Conservation (phyloP, 1,284 basidiomycete genomes). For the Hemileia vastatrix region DNA sequence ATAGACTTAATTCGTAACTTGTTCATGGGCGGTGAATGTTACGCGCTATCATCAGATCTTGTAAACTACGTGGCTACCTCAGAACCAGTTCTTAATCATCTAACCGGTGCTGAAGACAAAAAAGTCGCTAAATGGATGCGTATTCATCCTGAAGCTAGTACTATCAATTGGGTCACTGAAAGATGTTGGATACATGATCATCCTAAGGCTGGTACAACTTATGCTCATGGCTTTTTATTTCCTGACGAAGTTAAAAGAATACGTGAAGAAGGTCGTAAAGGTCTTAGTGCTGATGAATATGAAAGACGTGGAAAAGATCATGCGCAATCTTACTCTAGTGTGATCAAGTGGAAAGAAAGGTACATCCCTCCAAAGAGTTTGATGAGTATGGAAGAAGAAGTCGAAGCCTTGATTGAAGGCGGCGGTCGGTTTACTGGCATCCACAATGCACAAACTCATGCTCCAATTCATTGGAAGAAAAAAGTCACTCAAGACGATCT, state of each 20-base stretch:
- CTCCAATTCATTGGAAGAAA: slow-evolving; percentile 36
- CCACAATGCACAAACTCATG: too few species aligned
- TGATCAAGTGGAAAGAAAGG: slow-evolving; percentile 70
- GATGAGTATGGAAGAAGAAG: slow-evolving; percentile 60
- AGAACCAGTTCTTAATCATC: slow-evolving; percentile 57
- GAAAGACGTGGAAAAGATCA: slow-evolving; percentile 32
- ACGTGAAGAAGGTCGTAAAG: slow-evolving; percentile 45
- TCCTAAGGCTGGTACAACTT: slow-evolving; percentile 76
- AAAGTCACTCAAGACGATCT: slow-evolving; percentile 49
- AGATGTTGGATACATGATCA: slow-evolving; percentile 98
- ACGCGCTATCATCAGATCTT: slow-evolving; percentile 79
- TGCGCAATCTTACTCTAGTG: slow-evolving; percentile 62
- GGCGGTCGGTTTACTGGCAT: slow-evolving; percentile 48
- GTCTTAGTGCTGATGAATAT: slow-evolving; percentile 42
- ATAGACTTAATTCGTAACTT: slow-evolving; percentile 73
- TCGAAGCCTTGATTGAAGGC: slow-evolving; percentile 90
- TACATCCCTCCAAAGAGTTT: slow-evolving; percentile 64
- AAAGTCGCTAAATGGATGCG: slow-evolving; percentile 86
- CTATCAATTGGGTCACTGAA: slow-evolving; percentile 81
- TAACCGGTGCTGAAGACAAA: slow-evolving; percentile 85
- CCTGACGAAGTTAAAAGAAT: slow-evolving; percentile 74
- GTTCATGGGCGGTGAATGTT: slow-evolving; percentile 95
- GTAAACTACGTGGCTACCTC: slow-evolving; percentile 79
- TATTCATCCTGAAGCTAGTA: slow-evolving; percentile 66
- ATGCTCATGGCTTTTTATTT: slow-evolving; percentile 94